Evolutionary conservation across 345 rosid genomes (phyloP), one percentile per base, ranked within the genome.

Genomic region (Kandelia obovata): DNA sequence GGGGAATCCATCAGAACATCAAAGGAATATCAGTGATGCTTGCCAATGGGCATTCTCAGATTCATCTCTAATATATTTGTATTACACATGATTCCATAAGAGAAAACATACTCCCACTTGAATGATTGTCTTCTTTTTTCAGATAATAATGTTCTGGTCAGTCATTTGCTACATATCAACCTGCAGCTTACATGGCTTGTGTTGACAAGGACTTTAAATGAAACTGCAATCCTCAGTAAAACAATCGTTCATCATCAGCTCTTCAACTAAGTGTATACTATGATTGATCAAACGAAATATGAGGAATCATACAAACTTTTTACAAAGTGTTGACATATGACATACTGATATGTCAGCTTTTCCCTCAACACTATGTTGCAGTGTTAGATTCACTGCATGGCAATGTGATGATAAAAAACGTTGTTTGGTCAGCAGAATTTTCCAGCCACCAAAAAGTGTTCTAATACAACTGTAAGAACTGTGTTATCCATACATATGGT

Each of bases 1-100:
- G 72, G 46, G 27, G 67, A 73, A 27, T 64, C 71, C 9, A 28
- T 49, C 53, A 67, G 49, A 58, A 57, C 26, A 66, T 39, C 58
- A 17, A 65, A 62, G 53, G 72, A 71, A 62, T 56, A 68, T 2
- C 58, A 58, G 55, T 66, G 62, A 78, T 57, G 68, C n/a, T 30
- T 53, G 46, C 23, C 53, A 21, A 10, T 46, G n/a, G 35, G 28
- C 10, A 34, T 67, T 35, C 39, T 62, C 66, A 58, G 53, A 70
- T 55, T 67, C 9, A 34, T 35, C 21, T 64, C 19, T 13, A 19
- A 61, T 15, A 37, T 56, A 52, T 52, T 11, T 13, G 49, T 43
- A 43, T 13, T 15, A 13, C 49, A 7, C 17, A 3, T 17, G 51
- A 66, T 66, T 65, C 27, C 30, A 53, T 56, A 46, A 59, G 15